phyloP scores from a whole-genome alignment of 1,139 yeast species.

The Schwanniomyces etchellsii region DNA sequence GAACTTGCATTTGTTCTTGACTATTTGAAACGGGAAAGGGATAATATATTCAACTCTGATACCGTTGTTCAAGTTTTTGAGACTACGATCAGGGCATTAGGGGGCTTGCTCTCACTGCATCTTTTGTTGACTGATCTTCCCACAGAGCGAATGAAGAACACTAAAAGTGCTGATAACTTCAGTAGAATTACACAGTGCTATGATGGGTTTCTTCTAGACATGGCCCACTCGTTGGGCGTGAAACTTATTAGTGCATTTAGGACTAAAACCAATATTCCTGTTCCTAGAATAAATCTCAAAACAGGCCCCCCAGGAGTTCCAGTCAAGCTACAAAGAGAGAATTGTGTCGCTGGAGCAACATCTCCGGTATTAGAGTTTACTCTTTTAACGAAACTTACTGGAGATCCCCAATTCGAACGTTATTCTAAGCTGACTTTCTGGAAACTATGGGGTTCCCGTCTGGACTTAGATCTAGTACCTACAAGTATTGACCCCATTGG shows the following conservation, averaged over 20 bases:
- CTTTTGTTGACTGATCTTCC: constrained; percentile 53
- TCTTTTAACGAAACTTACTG: constrained; percentile 64
- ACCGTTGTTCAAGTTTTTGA: constrained; percentile 84
- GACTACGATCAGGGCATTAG: constrained; percentile 71
- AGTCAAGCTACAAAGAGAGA: constrained; percentile 44
- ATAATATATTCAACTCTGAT: constrained; percentile 51
- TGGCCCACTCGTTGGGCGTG: constrained; percentile 71
- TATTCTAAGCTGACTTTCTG: constrained; percentile 60
- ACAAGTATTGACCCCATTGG: constrained; percentile 67
- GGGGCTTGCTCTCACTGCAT: constrained; percentile 76
- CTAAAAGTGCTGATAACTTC: constrained; percentile 6
- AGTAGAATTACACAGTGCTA: constrained; percentile 32
- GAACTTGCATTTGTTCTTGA: constrained; percentile 47
- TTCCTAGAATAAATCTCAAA: constrained; percentile 63
- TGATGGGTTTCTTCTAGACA: constrained; percentile 60
- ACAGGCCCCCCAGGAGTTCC: constrained; percentile 46
- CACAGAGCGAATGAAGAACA: constrained; percentile 8
- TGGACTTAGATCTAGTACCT: constrained; percentile 62
- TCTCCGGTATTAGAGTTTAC: constrained; percentile 79
- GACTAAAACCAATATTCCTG: constrained; percentile 57
- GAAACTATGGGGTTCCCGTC: constrained; percentile 65
- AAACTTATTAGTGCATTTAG: constrained; percentile 63
- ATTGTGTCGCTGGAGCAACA: constrained; percentile 84
- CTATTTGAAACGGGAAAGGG: constrained; percentile 31
- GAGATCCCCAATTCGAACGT: constrained; percentile 64